Base-by-base conservation (phyloP, 2,329 filamentous ascomycete species). In the Cytospora schulzeri region DNA sequence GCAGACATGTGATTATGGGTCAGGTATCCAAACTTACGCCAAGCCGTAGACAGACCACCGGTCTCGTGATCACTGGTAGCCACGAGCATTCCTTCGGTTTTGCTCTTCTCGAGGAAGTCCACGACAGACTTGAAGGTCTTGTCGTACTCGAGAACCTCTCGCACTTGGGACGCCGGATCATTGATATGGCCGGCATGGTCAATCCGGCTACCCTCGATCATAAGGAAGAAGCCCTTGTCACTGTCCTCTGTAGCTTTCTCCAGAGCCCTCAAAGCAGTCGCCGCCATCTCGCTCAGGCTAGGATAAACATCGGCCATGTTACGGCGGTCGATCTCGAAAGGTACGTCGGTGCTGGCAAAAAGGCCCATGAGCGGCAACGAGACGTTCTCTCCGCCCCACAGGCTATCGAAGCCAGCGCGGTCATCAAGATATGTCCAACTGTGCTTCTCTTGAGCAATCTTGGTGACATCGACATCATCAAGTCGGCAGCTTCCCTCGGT, bases 181-280 rank as follows among this genome's bases (percentile, higher is more conserved):
- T 95, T 95, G 68, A 85, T 86, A 74, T 95, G 91, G 8, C 93
- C 95, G 4, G 95, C 94, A 74, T 99, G 95, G 73, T 99, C 95
- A 71, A 99, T 98, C 51, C 95, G 85, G 71, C 92, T 96, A 5
- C 93, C 95, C 77, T 99, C 95, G 67, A 99, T 96, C 94, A 99
- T 97, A 71, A 99, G 82, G 78, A 99, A 99, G 82, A 98, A 99
- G 5, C 95, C 95, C 76, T 96, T 88, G 51, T 98, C 92, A 67
- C 86, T 92, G 73, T 93, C 83, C 72, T 86, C 83, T 0, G 95
- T 97, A 0, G 93, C 95, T 65, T 88, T 87, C 67, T 90, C 90
- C 28, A 99, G 85, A 1, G 91, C 88, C 17, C 84, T 86, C 67
- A 99, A 81, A 1, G 95, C 94, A 19, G 91, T 92, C 70, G 85